phyloP scores from a whole-genome alignment of 352 stramenopile genomes.

The Bremia lactucae region DNA sequence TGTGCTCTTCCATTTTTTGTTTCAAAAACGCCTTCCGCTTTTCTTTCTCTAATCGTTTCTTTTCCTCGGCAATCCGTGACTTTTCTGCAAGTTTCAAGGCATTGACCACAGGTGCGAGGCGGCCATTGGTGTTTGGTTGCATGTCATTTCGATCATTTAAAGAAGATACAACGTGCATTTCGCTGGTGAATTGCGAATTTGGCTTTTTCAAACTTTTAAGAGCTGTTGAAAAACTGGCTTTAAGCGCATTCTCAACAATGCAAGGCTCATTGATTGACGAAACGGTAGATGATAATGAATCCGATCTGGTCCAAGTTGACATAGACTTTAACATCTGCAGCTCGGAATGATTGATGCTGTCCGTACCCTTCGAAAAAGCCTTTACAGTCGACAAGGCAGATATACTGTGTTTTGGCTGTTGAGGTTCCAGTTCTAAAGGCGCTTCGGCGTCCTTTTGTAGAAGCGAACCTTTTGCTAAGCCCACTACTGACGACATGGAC shows the following conservation, averaged over 20 bases:
- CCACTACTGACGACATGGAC: conserved; percentile 2
- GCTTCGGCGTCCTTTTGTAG: not conserved
- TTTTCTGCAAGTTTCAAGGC: conserved; percentile 65
- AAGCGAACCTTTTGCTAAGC: conserved; percentile 1
- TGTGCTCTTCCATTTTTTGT: conserved; percentile 67
- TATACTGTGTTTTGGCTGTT: not conserved
- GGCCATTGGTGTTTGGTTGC: conserved; percentile 16
- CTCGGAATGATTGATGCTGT: not conserved
- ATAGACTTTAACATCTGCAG: not conserved
- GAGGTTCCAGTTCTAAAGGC: not conserved
- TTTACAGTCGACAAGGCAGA: not conserved
- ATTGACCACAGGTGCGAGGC: conserved; percentile 46
- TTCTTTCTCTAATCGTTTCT: conserved; percentile 50
- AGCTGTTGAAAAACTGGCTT: conserved; percentile 5
- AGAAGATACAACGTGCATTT: conserved; percentile 62
- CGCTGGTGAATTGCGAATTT: conserved; percentile 52
- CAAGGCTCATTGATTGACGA: conserved; percentile 43
- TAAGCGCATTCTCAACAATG: conserved; percentile 13
- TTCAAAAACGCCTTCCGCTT: conserved; percentile 52
- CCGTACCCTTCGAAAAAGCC: not conserved
- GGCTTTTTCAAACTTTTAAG: conserved; percentile 23
- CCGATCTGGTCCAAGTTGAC: conserved; percentile 6
- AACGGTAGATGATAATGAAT: conserved; percentile 45
- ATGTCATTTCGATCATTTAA: conserved; percentile 47
- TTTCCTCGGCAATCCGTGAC: conserved; percentile 52